Evolutionary conservation across 1,139 yeast genomes (phyloP).

Genomic region (Lodderomyces theae): DNA sequence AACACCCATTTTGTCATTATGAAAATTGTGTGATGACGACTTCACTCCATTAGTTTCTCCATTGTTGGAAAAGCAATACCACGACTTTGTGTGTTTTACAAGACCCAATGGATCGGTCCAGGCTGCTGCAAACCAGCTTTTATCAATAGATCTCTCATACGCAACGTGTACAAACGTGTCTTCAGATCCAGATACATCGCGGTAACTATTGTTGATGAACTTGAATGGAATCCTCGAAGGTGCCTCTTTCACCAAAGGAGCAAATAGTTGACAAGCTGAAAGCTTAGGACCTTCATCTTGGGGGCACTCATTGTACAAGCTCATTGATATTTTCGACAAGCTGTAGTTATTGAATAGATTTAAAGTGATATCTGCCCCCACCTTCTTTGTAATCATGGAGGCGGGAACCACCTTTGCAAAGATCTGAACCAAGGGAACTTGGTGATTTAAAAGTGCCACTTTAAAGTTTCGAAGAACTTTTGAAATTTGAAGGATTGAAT

Average conservation of each 20-base stretch:
- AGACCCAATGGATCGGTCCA: constrained; percentile 87
- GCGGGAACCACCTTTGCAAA: constrained; percentile 60
- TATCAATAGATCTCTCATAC: constrained; percentile 77
- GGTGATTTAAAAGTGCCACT: constrained; percentile 36
- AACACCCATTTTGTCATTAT: constrained; percentile 22
- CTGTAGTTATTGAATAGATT: constrained; percentile 49
- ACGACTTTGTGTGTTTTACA: constrained; percentile 60
- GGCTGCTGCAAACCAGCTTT: constrained; percentile 80
- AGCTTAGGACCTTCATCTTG: constrained; percentile 15
- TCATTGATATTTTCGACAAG: constrained; percentile 52
- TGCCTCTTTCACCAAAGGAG: constrained; percentile 46
- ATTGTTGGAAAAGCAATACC: constrained; percentile 45
- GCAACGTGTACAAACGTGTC: constrained; percentile 83
- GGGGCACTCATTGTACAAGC: constrained; percentile 63
- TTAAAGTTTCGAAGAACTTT: constrained; percentile 49
- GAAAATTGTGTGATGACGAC: constrained; percentile 1
- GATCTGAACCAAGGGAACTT: constrained; percentile 42
- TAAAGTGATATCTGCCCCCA: constrained; percentile 35
- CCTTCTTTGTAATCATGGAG: constrained; percentile 41
- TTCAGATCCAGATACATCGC: constrained; percentile 40
- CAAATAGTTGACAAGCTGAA: constrained; percentile 25
- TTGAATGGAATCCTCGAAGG: constrained; percentile 53
- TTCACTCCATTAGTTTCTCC: constrained; percentile 16
- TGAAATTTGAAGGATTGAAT: constrained; percentile 48
- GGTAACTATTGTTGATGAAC: constrained; percentile 28